A percentile compares a stretch with the other conserved stretches of the same genome.
These are phyloP conservation scores for Colletotrichum plurivorum DNA, from an alignment of 2,329 filamentous ascomycete genomes.

Conservation along the genomic window DNA sequence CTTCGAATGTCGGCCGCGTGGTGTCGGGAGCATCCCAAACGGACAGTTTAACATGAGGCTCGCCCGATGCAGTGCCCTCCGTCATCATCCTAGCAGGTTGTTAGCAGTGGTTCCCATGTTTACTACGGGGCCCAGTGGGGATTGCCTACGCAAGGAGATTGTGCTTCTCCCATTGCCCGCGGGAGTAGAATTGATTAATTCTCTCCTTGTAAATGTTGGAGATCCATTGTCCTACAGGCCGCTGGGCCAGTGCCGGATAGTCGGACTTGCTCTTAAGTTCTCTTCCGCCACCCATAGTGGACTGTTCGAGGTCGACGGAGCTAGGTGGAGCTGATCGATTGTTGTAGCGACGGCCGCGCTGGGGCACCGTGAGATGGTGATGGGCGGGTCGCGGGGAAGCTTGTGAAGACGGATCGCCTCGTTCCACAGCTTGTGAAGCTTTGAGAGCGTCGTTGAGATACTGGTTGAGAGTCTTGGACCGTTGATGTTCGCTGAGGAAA, in stretches of 20 bases:
- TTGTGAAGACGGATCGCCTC: constrained; percentile 6
- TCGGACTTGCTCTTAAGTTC: constrained; percentile 61
- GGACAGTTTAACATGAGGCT: constrained; percentile 84
- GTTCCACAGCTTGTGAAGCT: constrained; percentile 23
- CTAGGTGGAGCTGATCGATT: constrained; percentile 54
- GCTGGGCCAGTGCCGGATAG: constrained; percentile 66
- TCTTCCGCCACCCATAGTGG: constrained; percentile 66
- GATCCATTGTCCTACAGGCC: constrained; percentile 83
- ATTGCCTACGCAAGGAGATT: constrained; percentile 78
- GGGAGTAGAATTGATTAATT: constrained; percentile 83
- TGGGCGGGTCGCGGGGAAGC: constrained; percentile 1
- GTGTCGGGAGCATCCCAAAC: constrained; percentile 88
- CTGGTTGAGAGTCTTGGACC: constrained; percentile 28
- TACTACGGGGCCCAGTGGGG: constrained; percentile 30
- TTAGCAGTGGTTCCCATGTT: constrained; percentile 33
- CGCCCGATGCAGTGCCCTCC: constrained; percentile 76
- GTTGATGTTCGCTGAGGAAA: constrained; percentile 14
- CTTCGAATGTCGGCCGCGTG: constrained; percentile 86
- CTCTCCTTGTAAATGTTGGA: constrained; percentile 87
- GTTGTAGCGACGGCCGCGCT: constrained; percentile 43
- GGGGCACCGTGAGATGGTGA: constrained; percentile 33
- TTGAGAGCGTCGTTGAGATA: constrained; percentile 31
- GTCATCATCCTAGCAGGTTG: constrained; percentile 73
- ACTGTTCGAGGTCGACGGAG: constrained; percentile 27
- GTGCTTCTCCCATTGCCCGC: constrained; percentile 82